Conservation (phyloP, 208 protist genomes). For the Trypanosoma conorhini region DNA sequence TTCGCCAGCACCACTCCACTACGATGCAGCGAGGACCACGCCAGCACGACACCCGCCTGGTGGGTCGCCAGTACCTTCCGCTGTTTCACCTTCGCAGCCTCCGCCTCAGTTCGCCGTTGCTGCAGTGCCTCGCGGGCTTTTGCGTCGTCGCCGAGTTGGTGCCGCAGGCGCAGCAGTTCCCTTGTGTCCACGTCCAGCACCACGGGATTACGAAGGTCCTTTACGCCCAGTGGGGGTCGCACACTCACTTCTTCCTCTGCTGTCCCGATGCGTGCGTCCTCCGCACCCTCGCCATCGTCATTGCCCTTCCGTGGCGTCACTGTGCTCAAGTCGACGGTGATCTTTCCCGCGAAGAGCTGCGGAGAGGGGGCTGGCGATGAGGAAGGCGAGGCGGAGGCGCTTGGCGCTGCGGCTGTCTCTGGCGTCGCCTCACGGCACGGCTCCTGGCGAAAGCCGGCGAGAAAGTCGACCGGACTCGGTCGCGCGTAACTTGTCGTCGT, state of each 20-base stretch:
- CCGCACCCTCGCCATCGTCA: not conserved
- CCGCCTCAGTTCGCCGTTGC: slow-evolving; percentile 29
- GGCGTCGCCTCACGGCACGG: not conserved
- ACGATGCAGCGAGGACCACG: slow-evolving; percentile 78
- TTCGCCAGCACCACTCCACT: slow-evolving; percentile 69
- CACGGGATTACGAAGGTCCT: slow-evolving; percentile 78
- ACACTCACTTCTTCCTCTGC: slow-evolving; percentile 15
- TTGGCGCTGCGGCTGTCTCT: not conserved
- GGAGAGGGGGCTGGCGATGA: slow-evolving; percentile 12
- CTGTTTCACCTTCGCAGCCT: slow-evolving; percentile 28
- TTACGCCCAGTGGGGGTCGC: slow-evolving; percentile 59
- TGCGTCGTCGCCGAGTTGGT: slow-evolving; percentile 43
- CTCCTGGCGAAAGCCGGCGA: slow-evolving; percentile 27
- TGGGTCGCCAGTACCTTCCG: slow-evolving; percentile 40
- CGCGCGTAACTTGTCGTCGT: slow-evolving; percentile 65
- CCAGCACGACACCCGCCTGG: slow-evolving; percentile 49
- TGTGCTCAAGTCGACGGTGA: slow-evolving; percentile 64
- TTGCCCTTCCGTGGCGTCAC: slow-evolving; percentile 23
- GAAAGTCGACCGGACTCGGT: slow-evolving; percentile 62
- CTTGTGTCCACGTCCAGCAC: slow-evolving; percentile 68
- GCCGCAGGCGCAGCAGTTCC: slow-evolving; percentile 55
- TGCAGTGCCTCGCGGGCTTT: slow-evolving; percentile 50
- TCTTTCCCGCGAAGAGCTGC: slow-evolving; percentile 44
- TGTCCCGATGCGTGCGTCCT: not conserved
- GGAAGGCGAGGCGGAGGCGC: slow-evolving; percentile 1